phyloP scores from a whole-genome alignment of 2,329 filamentous ascomycete species.

The Paecilomyces formosus region DNA sequence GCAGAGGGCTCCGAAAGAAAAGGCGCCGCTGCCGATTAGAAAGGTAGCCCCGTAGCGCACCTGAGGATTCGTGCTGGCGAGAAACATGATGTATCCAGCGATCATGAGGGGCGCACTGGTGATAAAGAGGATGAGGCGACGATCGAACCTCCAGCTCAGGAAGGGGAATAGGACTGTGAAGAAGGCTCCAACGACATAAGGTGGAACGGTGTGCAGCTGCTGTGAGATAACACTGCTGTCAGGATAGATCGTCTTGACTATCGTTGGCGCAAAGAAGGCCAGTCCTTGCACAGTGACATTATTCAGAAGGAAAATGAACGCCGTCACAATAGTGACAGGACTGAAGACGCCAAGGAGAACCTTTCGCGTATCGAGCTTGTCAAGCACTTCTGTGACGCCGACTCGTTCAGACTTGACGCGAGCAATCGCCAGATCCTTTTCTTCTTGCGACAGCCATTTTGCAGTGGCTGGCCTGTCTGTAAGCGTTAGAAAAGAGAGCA shows the following conservation, averaged over 20 bases:
- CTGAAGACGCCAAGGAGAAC: conserved; percentile 55
- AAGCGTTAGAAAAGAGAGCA: conserved; percentile 57
- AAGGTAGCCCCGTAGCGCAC: conserved; percentile 65
- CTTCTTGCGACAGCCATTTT: conserved; percentile 56
- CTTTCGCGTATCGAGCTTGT: conserved; percentile 55
- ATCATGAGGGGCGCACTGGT: conserved; percentile 56
- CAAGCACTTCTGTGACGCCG: conserved; percentile 54
- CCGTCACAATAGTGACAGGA: conserved; percentile 52
- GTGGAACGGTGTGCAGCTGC: conserved; percentile 64
- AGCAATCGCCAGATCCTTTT: conserved; percentile 59
- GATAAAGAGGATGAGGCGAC: conserved; percentile 55
- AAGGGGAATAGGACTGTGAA: conserved; percentile 58
- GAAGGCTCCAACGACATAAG: conserved; percentile 60
- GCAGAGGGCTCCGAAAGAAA: conserved; percentile 56
- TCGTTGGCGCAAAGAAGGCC: conserved; percentile 63
- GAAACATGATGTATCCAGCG: conserved; percentile 63
- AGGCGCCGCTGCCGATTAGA: conserved; percentile 58
- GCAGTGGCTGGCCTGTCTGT: conserved; percentile 64
- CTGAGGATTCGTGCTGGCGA: conserved; percentile 45
- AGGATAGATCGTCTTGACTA: conserved; percentile 62
- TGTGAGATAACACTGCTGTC: conserved; percentile 50
- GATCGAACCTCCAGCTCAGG: conserved; percentile 54
- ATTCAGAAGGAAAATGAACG: conserved; percentile 56
- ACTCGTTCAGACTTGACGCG: conserved; percentile 63
- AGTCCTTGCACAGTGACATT: conserved; percentile 66